phyloP scores from a whole-genome alignment of 805 yeast genomes.

The Lachancea fermentati region DNA sequence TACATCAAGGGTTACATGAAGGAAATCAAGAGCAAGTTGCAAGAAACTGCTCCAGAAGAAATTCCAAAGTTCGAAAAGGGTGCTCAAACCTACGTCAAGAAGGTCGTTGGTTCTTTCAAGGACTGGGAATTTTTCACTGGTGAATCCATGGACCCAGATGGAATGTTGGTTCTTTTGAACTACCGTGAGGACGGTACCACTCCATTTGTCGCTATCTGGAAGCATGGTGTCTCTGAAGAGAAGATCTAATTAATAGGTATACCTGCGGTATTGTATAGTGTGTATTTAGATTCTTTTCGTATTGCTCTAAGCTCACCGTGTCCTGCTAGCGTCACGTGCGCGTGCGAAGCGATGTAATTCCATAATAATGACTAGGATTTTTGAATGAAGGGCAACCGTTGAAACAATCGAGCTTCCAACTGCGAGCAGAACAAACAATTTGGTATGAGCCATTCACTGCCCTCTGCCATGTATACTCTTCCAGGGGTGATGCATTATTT shows the following conservation, averaged over 20 bases:
- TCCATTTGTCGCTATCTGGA: conserved; percentile 97
- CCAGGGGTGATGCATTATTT: conserved; percentile 59
- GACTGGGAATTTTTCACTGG: conserved; percentile 99
- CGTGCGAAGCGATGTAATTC: no score
- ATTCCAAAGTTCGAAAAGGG: conserved; percentile 93
- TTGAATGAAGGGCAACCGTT: no score
- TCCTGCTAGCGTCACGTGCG: no score
- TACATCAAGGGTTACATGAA: conserved; percentile 99
- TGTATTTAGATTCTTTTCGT: conserved; percentile 1
- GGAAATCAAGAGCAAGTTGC: conserved; percentile 83
- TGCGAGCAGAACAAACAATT: no score
- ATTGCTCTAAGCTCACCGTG: not conserved
- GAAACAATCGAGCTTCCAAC: no score
- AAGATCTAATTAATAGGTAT: conserved; percentile 61
- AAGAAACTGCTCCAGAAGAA: conserved; percentile 83
- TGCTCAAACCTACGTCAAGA: conserved; percentile 93
- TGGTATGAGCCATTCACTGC: conserved; percentile 3
- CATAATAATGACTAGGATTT: no score
- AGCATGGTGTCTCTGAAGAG: conserved; percentile 88
- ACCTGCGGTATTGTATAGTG: not conserved
- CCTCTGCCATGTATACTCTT: conserved; percentile 21
- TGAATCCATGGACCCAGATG: conserved; percentile 99
- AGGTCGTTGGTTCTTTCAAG: conserved; percentile 89
- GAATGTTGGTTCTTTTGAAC: conserved; percentile 95
- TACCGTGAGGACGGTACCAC: conserved; percentile 99